phyloP scores from a whole-genome alignment of 1,139 yeast species.

The Meyerozyma smithsonii region DNA sequence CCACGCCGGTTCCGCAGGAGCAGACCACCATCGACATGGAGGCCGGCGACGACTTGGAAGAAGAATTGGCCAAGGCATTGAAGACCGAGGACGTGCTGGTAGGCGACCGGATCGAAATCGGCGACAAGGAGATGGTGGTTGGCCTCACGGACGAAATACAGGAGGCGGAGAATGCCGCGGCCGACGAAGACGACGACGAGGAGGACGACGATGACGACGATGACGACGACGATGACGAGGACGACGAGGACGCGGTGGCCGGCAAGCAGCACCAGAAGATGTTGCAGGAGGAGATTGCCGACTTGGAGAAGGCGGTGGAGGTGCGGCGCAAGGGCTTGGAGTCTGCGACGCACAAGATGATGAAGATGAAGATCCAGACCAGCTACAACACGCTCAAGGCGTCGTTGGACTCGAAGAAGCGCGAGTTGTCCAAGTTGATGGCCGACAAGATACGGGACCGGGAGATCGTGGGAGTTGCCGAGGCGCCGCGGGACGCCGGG shows the following conservation, averaged over 20 bases:
- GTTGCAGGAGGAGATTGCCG: slow-evolving; percentile 79
- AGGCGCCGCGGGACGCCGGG: neutral
- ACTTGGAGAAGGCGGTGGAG: slow-evolving; percentile 73
- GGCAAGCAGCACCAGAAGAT: slow-evolving; percentile 68
- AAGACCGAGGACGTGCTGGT: slow-evolving; percentile 14
- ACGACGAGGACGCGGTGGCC: slow-evolving; percentile 26
- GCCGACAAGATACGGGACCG: slow-evolving; percentile 16
- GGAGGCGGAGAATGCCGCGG: slow-evolving; percentile 12
- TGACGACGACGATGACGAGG: slow-evolving; percentile 25
- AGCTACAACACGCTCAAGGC: slow-evolving; percentile 74
- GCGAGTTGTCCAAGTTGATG: slow-evolving; percentile 48
- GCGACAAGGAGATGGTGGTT: slow-evolving; percentile 1
- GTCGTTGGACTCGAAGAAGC: slow-evolving; percentile 77
- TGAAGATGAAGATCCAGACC: slow-evolving; percentile 82
- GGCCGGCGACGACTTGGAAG: slow-evolving; percentile 29
- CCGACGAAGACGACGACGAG: slow-evolving; percentile 21
- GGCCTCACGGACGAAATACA: slow-evolving; percentile 12
- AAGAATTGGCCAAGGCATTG: slow-evolving; percentile 39
- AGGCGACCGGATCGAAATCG: slow-evolving; percentile 5
- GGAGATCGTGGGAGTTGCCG: neutral
- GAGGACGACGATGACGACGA: slow-evolving; percentile 27
- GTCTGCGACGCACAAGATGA: slow-evolving; percentile 79
- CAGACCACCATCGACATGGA: slow-evolving; percentile 13
- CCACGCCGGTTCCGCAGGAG: slow-evolving; percentile 5
- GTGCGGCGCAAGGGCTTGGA: slow-evolving; percentile 71